Base-by-base conservation (phyloP, 192 early-diverging fungal species). In the Entomortierella chlamydospora region DNA sequence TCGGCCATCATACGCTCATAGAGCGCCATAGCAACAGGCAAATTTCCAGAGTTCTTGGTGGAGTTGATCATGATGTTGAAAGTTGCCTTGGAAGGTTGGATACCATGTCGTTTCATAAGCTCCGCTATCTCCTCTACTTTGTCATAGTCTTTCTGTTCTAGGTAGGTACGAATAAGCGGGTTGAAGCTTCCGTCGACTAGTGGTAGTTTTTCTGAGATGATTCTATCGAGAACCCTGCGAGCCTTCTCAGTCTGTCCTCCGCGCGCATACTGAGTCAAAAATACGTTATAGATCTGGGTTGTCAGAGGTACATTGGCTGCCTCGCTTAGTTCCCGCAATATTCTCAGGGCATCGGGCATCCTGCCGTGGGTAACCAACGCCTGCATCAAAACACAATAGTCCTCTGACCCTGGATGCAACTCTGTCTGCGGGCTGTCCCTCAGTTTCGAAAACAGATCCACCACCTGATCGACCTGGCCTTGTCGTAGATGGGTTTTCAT, bases 51-150 rank as follows among this genome's bases (percentile, higher is more conserved):
- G 33, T 18, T 10, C 57, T 70, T 79, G 26, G 76, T 62, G 22
- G 67, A 79, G 43, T 70, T 53, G 29, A 79, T 70, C 76, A 79
- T 70, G 52, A 79, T 79, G 56, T 79, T 70, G 57, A 64, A 79
- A 18, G 76, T 79, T 2, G 67, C 26, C 12, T 39, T 70, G 9
- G 76, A 54, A 22, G 76, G 68, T 5, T 22, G 42, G 29, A 79
- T 37, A 13, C 76, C 76, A 17, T 66, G 55, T 13, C 43, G 61
- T 5, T 57, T 59, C 68, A 79, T 70, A n/a, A 79, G 62, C 6
- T 66, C 59, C 4, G 50, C 59, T 51, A 70, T 79, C 43, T 79
- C 76, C 9, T 62, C 49, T 17, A 70, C 76, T 23, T 70, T 60
- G 28, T 53, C 63, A 30, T 60, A 55, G 39, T 79, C 76, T 26